A percentile compares a stretch with the other conserved stretches of the same genome.
Conservation (phyloP, 139 green algal species). For the Tetradesmus lagerheimii region DNA sequence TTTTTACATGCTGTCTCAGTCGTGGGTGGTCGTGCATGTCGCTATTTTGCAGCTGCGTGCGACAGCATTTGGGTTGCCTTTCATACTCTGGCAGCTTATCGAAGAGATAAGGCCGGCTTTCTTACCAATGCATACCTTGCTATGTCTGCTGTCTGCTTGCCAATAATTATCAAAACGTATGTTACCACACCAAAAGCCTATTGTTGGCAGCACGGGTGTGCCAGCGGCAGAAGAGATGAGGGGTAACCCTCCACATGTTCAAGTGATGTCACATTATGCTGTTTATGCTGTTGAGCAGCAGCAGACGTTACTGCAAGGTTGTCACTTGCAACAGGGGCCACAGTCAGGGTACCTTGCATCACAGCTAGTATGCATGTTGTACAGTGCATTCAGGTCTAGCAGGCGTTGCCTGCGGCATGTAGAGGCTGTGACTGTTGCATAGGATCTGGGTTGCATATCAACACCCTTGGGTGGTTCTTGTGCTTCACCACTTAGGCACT, state of each 20-base stretch:
- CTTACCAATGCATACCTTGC: background rate
- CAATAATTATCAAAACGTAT: background rate
- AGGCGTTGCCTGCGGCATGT: too few species aligned
- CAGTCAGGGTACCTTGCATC: background rate
- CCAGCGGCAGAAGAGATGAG: too few species aligned
- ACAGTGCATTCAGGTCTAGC: background rate
- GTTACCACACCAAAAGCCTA: too few species aligned
- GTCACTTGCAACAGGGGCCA: background rate
- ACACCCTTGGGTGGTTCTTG: background rate
- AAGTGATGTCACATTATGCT: background rate
- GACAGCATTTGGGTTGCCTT: background rate
- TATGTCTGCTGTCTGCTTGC: background rate
- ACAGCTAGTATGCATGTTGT: background rate
- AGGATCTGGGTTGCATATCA: background rate
- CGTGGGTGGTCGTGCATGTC: too few species aligned
- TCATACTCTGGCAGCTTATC: background rate
- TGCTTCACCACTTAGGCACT: background rate
- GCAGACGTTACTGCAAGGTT: background rate
- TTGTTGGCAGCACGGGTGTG: too few species aligned
- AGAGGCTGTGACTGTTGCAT: background rate
- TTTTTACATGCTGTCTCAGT: too few species aligned
- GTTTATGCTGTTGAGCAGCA: background rate
- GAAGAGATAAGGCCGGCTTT: background rate
- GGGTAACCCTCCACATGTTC: background rate
- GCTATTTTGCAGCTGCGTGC: too few species aligned